Conservation (phyloP, 768 basidiomycete genomes). For the Hirschioporus abietinus region DNA sequence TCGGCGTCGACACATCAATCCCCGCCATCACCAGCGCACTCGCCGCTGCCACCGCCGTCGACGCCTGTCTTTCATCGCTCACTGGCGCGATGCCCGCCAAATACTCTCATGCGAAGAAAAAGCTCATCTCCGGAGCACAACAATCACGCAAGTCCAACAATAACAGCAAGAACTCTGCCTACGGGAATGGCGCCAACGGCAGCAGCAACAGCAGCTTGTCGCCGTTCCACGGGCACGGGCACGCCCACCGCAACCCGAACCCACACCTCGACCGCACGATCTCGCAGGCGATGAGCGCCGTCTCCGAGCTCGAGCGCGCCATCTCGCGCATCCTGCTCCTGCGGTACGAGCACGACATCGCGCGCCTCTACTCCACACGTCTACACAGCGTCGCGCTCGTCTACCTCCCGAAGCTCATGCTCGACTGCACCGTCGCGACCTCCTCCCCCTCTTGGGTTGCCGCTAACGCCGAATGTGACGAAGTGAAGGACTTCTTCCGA, state of each 20-base stretch:
- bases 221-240: not conserved
- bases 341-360: slow-evolving; percentile 71
- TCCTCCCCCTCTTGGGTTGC: slow-evolving; percentile 67
- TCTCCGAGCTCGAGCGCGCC: slow-evolving; percentile 60
- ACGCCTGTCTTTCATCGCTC: not conserved
- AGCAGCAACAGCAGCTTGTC: not conserved
- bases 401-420: slow-evolving; percentile 62
- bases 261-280: slow-evolving; percentile 51
- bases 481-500: slow-evolving; percentile 71
- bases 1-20: not conserved
- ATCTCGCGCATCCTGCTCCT: slow-evolving; percentile 64
- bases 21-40: not conserved
- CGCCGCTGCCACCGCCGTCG: too few species aligned
- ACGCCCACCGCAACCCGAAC: slow-evolving; percentile 32
- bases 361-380: slow-evolving; percentile 66
- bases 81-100: slow-evolving; percentile 52
- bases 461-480: slow-evolving; percentile 59
- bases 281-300: slow-evolving; percentile 52
- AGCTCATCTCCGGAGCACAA: slow-evolving; percentile 43
- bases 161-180: slow-evolving; percentile 23
- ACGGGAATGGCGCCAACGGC: slow-evolving; percentile 27
- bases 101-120: slow-evolving; percentile 72
- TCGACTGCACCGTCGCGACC: slow-evolving; percentile 51
- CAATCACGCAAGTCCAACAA: slow-evolving; percentile 30
- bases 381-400: slow-evolving; percentile 59